Evolutionary conservation across 805 yeast genomes (phyloP).

Genomic region (Starmerella gropengiesseri): DNA sequence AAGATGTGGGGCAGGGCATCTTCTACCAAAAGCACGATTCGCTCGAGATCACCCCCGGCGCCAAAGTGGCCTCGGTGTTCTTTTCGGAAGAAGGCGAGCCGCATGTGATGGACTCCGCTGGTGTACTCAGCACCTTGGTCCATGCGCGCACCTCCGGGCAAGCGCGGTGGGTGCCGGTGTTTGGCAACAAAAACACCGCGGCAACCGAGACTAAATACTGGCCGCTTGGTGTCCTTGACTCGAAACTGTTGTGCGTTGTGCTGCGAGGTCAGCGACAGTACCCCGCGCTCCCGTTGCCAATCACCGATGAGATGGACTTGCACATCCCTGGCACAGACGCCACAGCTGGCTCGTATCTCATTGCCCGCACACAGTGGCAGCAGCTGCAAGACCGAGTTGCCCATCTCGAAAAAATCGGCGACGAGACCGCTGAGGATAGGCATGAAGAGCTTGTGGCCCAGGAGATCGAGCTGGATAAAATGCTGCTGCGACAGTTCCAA

Average conservation of each 20-base stretch:
- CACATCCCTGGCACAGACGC: slow-evolving; percentile 45
- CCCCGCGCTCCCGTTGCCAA: slow-evolving; percentile 76
- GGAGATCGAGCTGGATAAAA: slow-evolving; percentile 56
- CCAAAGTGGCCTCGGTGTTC: slow-evolving; percentile 51
- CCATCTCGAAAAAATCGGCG: slow-evolving; percentile 17
- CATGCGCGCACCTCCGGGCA: slow-evolving; percentile 71
- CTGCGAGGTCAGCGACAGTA: slow-evolving; percentile 52
- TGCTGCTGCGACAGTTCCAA: slow-evolving; percentile 67
- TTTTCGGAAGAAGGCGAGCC: slow-evolving; percentile 89
- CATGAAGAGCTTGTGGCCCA: slow-evolving; percentile 44
- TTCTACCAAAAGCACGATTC: slow-evolving; percentile 28
- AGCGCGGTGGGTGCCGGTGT: slow-evolving; percentile 77
- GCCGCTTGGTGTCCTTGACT: slow-evolving; percentile 74
- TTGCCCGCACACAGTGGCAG: slow-evolving; percentile 22
- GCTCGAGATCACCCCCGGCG: slow-evolving; percentile 30
- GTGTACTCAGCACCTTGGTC: slow-evolving; percentile 55
- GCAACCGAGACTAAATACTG: slow-evolving; percentile 55
- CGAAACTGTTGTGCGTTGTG: slow-evolving; percentile 57
- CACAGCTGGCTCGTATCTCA: slow-evolving; percentile 23
- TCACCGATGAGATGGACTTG: slow-evolving; percentile 69
- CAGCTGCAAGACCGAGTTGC: slow-evolving; percentile 24
- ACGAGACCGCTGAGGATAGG: slow-evolving; percentile 25
- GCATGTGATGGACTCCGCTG: slow-evolving; percentile 69
- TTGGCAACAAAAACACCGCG: slow-evolving; percentile 45
- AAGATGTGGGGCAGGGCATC: slow-evolving; percentile 36